Evolutionary conservation across 805 yeast genomes (phyloP).

Genomic region (Saccharomyces paradoxus): DNA sequence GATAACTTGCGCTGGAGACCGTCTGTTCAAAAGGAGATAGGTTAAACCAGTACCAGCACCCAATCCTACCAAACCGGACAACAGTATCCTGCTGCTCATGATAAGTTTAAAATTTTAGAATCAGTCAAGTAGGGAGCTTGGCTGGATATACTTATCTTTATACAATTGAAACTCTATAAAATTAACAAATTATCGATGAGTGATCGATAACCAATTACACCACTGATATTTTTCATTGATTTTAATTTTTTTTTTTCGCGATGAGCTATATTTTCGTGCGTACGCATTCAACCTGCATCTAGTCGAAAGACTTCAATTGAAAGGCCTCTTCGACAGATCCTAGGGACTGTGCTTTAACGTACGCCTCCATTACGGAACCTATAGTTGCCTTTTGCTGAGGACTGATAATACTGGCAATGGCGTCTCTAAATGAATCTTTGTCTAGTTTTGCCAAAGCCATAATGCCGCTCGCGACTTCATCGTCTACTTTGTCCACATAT

Average conservation of each 20-base stretch:
- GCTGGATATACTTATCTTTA: neutral
- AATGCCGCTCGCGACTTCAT: constrained; percentile 41
- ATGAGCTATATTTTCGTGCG: constrained; percentile 21
- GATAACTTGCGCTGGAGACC: neutral
- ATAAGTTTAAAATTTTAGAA: neutral
- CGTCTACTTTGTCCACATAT: constrained; percentile 18
- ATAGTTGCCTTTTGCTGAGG: constrained; percentile 29
- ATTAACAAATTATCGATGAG: neutral
- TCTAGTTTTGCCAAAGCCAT: constrained; percentile 39
- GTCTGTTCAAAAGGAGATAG: neutral
- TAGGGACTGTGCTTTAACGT: constrained; percentile 15
- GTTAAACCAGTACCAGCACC: constrained; percentile 6
- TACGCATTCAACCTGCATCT: constrained; percentile 22
- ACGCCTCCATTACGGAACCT: constrained; percentile 5
- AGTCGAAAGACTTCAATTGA: constrained; percentile 3
- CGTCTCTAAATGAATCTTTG: constrained; percentile 42
- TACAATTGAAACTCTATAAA: neutral
- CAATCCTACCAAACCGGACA: constrained; percentile 1
- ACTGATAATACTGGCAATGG: constrained; percentile 34
- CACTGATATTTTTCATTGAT: constrained; percentile 24
- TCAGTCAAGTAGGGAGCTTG: neutral
- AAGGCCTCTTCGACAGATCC: constrained; percentile 2
- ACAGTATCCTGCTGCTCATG: constrained; percentile 1
- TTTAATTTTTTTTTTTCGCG: constrained; percentile 15
- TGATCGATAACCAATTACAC: neutral